Conservation (phyloP, 2,329 filamentous ascomycete species). For the Zymoseptoria pseudotritici region DNA sequence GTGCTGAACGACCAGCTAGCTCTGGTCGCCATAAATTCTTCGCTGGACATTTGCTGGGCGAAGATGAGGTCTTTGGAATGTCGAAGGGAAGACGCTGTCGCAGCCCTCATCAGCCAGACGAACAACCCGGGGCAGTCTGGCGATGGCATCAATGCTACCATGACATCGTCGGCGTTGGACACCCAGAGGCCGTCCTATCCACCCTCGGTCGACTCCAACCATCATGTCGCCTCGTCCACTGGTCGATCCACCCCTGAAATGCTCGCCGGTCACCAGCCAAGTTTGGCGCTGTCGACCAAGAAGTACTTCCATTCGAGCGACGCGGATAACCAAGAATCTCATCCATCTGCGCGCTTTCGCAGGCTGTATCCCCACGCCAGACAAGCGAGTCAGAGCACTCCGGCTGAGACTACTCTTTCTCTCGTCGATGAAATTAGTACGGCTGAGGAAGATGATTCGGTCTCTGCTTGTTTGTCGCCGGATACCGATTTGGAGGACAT, state of each 20-base stretch:
- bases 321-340: slow-evolving; percentile 5
- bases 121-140: slow-evolving; percentile 8
- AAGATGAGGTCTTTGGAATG: slow-evolving; percentile 28
- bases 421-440: neutral
- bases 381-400: neutral
- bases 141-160: slow-evolving; percentile 2
- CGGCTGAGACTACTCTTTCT: neutral
- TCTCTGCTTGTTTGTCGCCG: neutral
- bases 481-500: neutral
- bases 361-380: neutral
- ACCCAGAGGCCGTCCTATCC: slow-evolving; percentile 7
- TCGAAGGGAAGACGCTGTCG: slow-evolving; percentile 24
- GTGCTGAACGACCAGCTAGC: slow-evolving; percentile 27
- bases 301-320: slow-evolving; percentile 12
- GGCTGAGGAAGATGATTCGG: neutral
- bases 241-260: slow-evolving; percentile 15
- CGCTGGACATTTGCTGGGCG: slow-evolving; percentile 30
- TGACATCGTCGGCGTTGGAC: slow-evolving; percentile 12
- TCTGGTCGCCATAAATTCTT: slow-evolving; percentile 24
- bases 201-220: slow-evolving; percentile 5
- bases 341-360: slow-evolving; percentile 4
- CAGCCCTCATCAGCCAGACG: slow-evolving; percentile 11
- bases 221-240: slow-evolving; percentile 5
- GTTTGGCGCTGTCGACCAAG: slow-evolving; percentile 4
- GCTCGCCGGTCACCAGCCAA: slow-evolving; percentile 3